Evolutionary conservation across 208 protist species (phyloP).

Genomic region (Porcisia hertigi): DNA sequence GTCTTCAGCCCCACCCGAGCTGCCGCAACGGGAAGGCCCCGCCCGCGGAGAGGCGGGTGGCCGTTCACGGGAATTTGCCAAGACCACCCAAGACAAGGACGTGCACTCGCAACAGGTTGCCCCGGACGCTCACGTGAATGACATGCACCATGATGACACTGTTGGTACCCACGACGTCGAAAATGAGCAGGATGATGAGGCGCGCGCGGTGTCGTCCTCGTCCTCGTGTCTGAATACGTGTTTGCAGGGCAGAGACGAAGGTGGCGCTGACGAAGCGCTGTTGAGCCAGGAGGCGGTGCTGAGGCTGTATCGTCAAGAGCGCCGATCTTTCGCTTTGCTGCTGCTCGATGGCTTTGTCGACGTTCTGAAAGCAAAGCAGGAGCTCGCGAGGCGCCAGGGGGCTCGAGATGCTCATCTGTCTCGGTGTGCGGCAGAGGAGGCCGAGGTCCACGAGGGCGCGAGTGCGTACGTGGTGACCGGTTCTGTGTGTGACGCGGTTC

Average conservation of each 20-base stretch:
- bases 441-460: not conserved
- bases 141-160: not conserved
- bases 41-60: slow-evolving; percentile 15
- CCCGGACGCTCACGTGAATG: slow-evolving; percentile 11
- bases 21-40: not conserved
- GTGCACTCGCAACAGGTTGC: slow-evolving; percentile 11
- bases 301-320: slow-evolving; percentile 5
- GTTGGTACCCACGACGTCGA: not conserved
- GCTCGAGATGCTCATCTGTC: slow-evolving; percentile 14
- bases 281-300: slow-evolving; percentile 1
- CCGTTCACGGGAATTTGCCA: slow-evolving; percentile 14
- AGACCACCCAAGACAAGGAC: slow-evolving; percentile 4
- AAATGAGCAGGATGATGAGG: not conserved
- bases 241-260: not conserved
- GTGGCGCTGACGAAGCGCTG: not conserved
- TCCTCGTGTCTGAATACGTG: not conserved
- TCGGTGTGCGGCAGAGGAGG: slow-evolving; percentile 5
- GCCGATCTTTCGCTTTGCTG: not conserved
- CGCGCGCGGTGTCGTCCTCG: not conserved
- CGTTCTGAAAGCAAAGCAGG: slow-evolving; percentile 17
- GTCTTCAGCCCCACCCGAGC: not conserved
- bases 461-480: slow-evolving; percentile 12
- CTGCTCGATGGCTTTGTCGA: slow-evolving; percentile 1
- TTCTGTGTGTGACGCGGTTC: slow-evolving; percentile 23
- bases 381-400: slow-evolving; percentile 1